Percentiles rank a stretch among this genome's conserved stretches.
Evolutionary conservation across 2,329 filamentous ascomycete genomes (phyloP).

Genomic region (Fusarium udum): DNA sequence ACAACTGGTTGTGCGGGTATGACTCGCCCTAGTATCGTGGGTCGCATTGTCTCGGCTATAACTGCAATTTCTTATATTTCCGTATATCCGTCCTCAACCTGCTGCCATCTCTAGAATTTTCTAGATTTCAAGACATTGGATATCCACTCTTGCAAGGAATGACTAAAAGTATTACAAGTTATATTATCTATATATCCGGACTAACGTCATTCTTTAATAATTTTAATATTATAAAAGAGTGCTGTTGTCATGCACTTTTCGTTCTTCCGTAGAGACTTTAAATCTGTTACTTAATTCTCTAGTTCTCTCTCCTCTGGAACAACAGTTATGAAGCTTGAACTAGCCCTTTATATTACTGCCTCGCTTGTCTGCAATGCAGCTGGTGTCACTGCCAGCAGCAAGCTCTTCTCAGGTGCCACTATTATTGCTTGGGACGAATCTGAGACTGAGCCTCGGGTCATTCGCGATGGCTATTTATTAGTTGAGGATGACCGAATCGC

Average conservation of each 20-base stretch:
- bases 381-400: not conserved
- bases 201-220: not conserved
- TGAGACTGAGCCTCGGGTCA: not conserved
- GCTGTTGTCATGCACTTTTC: not conserved
- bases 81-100: not conserved
- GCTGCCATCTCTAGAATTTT: not conserved
- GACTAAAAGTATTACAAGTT: not conserved
- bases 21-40: not conserved
- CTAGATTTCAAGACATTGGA: not conserved
- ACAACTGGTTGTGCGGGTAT: too few relatives aligned
- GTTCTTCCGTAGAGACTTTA: not conserved
- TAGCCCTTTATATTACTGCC: not conserved
- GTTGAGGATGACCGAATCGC: constrained; percentile 10
- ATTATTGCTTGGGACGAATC: constrained; percentile 28
- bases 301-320: not conserved
- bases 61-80: not conserved
- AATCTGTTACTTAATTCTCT: not conserved
- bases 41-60: not conserved
- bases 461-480: constrained; percentile 5
- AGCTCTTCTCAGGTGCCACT: constrained; percentile 19
- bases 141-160: not conserved
- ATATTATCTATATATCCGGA: not conserved
- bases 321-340: not conserved
- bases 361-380: not conserved
- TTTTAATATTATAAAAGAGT: not conserved